Conservation (phyloP, 129 eudicot genomes). For the Silybum marianum region DNA sequence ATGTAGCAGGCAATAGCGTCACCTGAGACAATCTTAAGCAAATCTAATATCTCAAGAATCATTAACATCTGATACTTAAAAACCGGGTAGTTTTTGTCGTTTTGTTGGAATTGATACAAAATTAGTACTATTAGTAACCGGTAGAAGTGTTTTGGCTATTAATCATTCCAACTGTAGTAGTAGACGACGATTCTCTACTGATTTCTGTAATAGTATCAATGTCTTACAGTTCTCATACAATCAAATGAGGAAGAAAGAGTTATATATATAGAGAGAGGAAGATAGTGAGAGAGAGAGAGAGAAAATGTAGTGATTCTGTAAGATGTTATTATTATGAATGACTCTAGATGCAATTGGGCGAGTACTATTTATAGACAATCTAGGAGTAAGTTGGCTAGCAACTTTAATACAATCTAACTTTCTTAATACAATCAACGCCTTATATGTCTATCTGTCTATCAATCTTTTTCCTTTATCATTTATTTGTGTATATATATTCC, state of each 20-base stretch:
- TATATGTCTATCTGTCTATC: background rate
- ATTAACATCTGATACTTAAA: background rate
- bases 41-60: background rate
- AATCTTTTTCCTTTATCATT: background rate
- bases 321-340: background rate
- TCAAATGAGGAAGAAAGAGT: background rate
- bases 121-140: background rate
- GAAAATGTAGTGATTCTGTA: too few species aligned
- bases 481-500: conserved; percentile 21
- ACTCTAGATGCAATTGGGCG: background rate
- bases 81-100: background rate
- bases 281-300: background rate
- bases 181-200: background rate
- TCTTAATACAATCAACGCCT: background rate
- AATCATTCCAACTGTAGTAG: background rate
- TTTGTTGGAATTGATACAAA: background rate
- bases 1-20: background rate
- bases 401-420: background rate
- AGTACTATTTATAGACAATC: background rate
- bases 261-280: background rate
- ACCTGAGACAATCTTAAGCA: background rate
- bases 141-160: background rate
- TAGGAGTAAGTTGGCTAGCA: background rate
- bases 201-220: background rate
- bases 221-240: background rate